These are phyloP conservation scores for Trametes hirsuta DNA, from an alignment of 1,284 basidiomycete species.

Conservation along the genomic window DNA sequence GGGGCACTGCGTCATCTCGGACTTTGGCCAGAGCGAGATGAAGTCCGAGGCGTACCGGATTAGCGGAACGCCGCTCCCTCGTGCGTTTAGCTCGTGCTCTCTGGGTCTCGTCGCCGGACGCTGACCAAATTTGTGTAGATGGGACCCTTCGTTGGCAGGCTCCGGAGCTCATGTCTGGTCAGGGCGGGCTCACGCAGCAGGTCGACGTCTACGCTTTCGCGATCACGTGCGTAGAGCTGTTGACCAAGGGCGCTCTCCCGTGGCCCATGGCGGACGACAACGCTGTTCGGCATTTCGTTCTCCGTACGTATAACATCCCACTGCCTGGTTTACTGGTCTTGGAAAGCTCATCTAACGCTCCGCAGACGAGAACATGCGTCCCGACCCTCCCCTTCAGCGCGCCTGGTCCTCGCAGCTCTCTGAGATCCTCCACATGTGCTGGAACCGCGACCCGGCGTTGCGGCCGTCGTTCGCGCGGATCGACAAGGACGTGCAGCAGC, in stretches of 20 bases:
- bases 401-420: conserved; percentile 35
- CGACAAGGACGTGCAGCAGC: conserved; percentile 41
- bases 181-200: conserved; percentile 52
- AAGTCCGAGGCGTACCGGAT: conserved; percentile 67
- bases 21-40: conserved; percentile 82
- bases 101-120: neutral
- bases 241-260: conserved; percentile 63
- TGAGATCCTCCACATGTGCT: conserved; percentile 49
- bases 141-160: conserved; percentile 75
- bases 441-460: conserved; percentile 47
- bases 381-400: conserved; percentile 45
- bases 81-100: conserved; percentile 43
- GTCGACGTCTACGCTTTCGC: conserved; percentile 78
- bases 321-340: neutral
- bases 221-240: conserved; percentile 71
- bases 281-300: conserved; percentile 59
- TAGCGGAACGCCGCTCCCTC: conserved; percentile 53
- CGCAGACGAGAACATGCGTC: conserved; percentile 59
- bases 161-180: conserved; percentile 67
- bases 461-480: conserved; percentile 55
- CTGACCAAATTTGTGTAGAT: conserved; percentile 35
- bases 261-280: conserved; percentile 66
- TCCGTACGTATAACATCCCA: conserved; percentile 47
- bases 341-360: neutral
- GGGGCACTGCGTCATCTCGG: conserved; percentile 69